Evolutionary conservation across 2,329 filamentous ascomycete species (phyloP), one percentile per base, ranked within the genome.

Genomic region (Aspergillus arachidicola): DNA sequence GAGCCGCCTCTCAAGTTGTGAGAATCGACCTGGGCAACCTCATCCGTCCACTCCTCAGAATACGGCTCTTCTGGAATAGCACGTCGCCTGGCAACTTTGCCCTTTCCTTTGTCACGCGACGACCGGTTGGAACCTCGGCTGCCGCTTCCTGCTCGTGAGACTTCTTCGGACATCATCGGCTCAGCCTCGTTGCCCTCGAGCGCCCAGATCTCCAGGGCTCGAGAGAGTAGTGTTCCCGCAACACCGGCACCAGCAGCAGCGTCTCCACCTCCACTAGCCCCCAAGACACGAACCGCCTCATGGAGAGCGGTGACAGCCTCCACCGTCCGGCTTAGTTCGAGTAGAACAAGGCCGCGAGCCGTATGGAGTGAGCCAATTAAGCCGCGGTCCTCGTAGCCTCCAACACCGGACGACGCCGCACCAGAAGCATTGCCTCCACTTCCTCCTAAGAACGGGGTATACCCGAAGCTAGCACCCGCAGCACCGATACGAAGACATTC

Each of bases 261-360:
- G 67, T 83, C 81, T 4, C 80, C 80, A 6, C 80, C 80, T 4
- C 81, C 81, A 56, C 76, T 80, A 0, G 78, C 76, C 3, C 79
- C 79, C 5, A 82, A 66, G 2, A 83, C 78, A 32, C 81, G 76
- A n/a, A 83, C 81, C 7, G 81, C 80, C 76, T 97, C 92, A 70
- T 98, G 95, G 30, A 98, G 82, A 3, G 92, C 88, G 11, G 89
- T 84, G 4, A 95, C 89, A 0, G 94, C 94, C 53, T 96, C 91
- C 70, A 91, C 90, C 0, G 88, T 86, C 57, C 87, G 84, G 19
- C 87, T 88, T 68, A 93, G 83, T 71, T 97, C 93, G 69, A 98
- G 85, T 60, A 94, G 84, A 14, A 96, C 90, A 19, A 98, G 82
- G 0, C 92, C 94, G 72, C 96, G 76, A 51, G 80, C 81, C 6